Evolutionary conservation across 73 alveolate species (phyloP).

Genomic region (Breviolum minutum): DNA sequence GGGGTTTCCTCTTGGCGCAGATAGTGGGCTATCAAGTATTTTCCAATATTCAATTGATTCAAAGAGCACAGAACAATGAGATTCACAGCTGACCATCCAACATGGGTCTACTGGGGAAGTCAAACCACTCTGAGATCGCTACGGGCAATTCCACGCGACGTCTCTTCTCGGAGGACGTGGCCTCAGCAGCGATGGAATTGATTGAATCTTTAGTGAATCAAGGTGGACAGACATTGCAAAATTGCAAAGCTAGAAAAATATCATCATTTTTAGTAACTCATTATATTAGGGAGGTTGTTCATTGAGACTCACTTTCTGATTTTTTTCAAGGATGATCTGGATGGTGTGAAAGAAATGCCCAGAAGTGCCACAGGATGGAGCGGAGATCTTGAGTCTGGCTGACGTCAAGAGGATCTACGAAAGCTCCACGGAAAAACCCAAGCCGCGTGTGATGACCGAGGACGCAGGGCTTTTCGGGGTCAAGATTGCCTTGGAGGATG

Average conservation of each 20-base stretch:
- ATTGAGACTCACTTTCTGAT: not conserved
- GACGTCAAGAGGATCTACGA: slow-evolving; percentile 34
- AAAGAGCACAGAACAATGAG: no score
- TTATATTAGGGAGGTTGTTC: not conserved
- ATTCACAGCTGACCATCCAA: no score
- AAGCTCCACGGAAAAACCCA: not conserved
- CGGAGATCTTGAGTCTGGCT: slow-evolving; percentile 27
- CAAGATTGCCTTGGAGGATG: not conserved
- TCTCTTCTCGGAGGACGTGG: slow-evolving; percentile 51
- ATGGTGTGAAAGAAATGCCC: not conserved
- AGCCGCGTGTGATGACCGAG: slow-evolving; percentile 3
- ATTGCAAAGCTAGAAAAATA: no score
- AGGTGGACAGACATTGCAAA: no score
- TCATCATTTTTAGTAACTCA: no score
- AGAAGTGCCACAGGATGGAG: slow-evolving; percentile 22
- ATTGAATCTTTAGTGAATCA: no score
- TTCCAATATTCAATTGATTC: no score
- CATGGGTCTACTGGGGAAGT: no score
- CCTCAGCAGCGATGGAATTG: no score
- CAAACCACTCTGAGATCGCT: slow-evolving; percentile 14
- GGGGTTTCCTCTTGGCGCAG: no score
- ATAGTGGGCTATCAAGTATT: no score
- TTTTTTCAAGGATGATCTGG: not conserved
- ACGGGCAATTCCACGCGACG: slow-evolving; percentile 80
- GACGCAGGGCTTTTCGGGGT: not conserved